A percentile compares a stretch with the other conserved stretches of the same genome.
Evolutionary conservation across 2,329 filamentous ascomycete genomes (phyloP).

Genomic region (Amauroascus verrucosus): DNA sequence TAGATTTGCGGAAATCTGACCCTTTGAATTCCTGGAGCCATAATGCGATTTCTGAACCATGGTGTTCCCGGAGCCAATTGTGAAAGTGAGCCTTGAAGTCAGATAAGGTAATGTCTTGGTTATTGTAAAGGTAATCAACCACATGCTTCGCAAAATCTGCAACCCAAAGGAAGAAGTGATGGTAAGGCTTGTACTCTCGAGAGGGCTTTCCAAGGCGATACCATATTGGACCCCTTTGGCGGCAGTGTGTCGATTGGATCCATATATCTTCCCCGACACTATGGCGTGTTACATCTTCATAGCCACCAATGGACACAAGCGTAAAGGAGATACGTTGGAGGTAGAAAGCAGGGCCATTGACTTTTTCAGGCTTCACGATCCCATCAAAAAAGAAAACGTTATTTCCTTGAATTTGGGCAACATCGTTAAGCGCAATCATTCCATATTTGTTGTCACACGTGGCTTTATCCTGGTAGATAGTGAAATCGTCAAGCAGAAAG

Average conservation of each 20-base stretch:
- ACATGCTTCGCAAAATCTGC: conserved; percentile 61
- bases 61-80: conserved; percentile 44
- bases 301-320: conserved; percentile 55
- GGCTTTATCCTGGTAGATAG: conserved; percentile 41
- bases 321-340: conserved; percentile 49
- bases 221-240: conserved; percentile 41
- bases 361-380: conserved; percentile 24
- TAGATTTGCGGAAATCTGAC: conserved; percentile 52
- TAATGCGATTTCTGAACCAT: conserved; percentile 38
- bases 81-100: conserved; percentile 51
- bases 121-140: conserved; percentile 50
- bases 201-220: conserved; percentile 53
- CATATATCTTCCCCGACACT: conserved; percentile 48
- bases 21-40: conserved; percentile 47
- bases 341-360: conserved; percentile 33
- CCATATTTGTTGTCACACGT: conserved; percentile 35
- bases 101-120: conserved; percentile 38
- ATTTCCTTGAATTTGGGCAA: conserved; percentile 35
- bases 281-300: conserved; percentile 43
- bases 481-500: conserved; percentile 49
- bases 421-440: conserved; percentile 46
- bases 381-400: conserved; percentile 51
- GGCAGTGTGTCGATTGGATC: conserved; percentile 45
- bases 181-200: conserved; percentile 52
- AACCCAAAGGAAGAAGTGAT: conserved; percentile 58